These are phyloP conservation scores for Centrapalus pauciflorus DNA, from an alignment of 129 eudicot genomes.

Conservation along the genomic window DNA sequence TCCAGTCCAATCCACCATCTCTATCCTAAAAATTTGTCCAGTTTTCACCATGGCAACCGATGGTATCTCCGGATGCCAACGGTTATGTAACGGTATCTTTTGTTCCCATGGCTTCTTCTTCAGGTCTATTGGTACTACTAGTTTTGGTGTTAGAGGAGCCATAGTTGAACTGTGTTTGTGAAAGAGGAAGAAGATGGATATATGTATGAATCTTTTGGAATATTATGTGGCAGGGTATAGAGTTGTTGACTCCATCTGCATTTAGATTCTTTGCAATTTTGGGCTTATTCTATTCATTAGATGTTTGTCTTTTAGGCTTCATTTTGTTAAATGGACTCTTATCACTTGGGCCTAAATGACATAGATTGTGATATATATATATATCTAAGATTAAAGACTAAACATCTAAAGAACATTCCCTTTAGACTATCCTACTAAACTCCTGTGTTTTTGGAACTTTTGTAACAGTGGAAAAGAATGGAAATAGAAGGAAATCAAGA, in stretches of 20 bases:
- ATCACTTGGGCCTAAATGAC: not conserved
- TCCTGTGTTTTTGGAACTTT: no score
- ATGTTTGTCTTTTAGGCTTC: not conserved
- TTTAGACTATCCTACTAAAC: not conserved
- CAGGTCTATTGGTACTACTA: slow-evolving; percentile 62
- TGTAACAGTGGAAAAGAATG: no score
- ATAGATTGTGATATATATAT: not conserved
- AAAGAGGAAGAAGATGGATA: not conserved
- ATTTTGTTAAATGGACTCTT: not conserved
- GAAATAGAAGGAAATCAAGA: no score
- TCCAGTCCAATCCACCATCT: slow-evolving; percentile 97
- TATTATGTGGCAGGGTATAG: not conserved
- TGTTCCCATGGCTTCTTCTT: slow-evolving; percentile 87
- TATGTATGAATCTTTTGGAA: slow-evolving; percentile 17
- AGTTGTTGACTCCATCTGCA: not conserved
- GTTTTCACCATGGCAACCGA: slow-evolving; percentile 67
- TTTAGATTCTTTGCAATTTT: slow-evolving; percentile 1
- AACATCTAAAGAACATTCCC: not conserved
- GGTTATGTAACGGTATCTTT: slow-evolving; percentile 79
- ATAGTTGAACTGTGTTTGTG: slow-evolving; percentile 25
- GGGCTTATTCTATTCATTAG: not conserved
- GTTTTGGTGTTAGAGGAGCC: slow-evolving; percentile 82
- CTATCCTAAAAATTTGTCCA: slow-evolving; percentile 77
- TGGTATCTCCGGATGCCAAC: slow-evolving; percentile 96
- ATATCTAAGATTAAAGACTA: not conserved